Evolutionary conservation across 257 asterid genomes (phyloP).

Genomic region (Plantago major): DNA sequence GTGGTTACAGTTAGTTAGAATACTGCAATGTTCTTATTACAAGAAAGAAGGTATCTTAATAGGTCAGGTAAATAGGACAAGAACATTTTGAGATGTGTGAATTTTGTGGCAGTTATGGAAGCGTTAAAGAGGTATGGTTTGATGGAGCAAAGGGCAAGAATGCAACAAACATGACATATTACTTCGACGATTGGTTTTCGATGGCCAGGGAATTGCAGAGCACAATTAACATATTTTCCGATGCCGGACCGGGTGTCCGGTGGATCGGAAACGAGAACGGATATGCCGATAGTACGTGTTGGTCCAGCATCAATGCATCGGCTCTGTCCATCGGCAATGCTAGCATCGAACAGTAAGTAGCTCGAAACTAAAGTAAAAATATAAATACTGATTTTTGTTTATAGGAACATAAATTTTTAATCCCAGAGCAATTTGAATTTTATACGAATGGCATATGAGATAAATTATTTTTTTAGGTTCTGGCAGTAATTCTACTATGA

Average conservation of each 20-base stretch:
- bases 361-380: background rate
- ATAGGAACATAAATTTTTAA: too few relatives aligned
- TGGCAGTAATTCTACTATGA: too few relatives aligned
- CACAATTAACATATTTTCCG: slow-evolving; percentile 82
- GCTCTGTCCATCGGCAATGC: slow-evolving; percentile 69
- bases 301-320: slow-evolving; percentile 88
- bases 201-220: slow-evolving; percentile 86
- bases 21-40: too few relatives aligned
- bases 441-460: too few relatives aligned
- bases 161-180: slow-evolving; percentile 78
- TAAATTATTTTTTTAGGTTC: too few relatives aligned
- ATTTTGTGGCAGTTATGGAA: slow-evolving; percentile 53
- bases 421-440: too few relatives aligned
- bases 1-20: too few relatives aligned
- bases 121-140: slow-evolving; percentile 81
- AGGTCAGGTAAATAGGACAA: too few relatives aligned
- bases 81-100: background rate
- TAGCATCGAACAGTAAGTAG: slow-evolving; percentile 43
- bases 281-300: slow-evolving; percentile 69
- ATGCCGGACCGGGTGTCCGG: slow-evolving; percentile 85
- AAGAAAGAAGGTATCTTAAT: too few relatives aligned
- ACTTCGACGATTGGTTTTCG: slow-evolving; percentile 78
- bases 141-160: slow-evolving; percentile 93
- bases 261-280: slow-evolving; percentile 95
- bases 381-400: background rate